Evolutionary conservation across 2,329 filamentous ascomycete genomes (phyloP), one percentile per base, ranked within the genome.

Genomic region (Monosporascus sp.): DNA sequence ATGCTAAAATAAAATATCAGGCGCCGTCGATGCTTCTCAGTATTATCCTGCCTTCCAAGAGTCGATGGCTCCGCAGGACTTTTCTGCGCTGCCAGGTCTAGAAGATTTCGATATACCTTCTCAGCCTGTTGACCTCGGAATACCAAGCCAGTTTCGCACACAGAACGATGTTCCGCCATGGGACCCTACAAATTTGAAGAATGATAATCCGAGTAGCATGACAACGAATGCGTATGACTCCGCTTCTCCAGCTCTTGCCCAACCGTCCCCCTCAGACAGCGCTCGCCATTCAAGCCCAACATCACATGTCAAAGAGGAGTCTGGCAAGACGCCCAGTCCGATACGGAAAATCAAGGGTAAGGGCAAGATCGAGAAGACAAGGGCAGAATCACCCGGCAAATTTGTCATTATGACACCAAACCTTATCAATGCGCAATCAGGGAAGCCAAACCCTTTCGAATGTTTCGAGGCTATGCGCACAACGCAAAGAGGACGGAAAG

Each of bases 331-430:
- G 11, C 64, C 69, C 11, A 64, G 63, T 22, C 66, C 70, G 24
- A 72, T 75, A 40, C 73, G 73, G 45, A 79, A 74, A 61, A 70
- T 77, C 27, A 73, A 73, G 52, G 66, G 65, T 4, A 58, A 56
- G 26, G 67, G 72, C 26, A 76, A 77, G 58, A 64, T 79, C 8
- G 71, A 73, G 54, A 81, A 81, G 66, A 76, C 71, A 60, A 76
- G 72, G 62, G 49, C 63, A 17, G 67, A 71, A 7, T 63, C 71
- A 36, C 61, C 69, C 20, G 74, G 72, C 60, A 79, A 78, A 52
- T 82, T 83, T 61, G 74, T 82, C 60, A 79, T 83, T 54, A 73
- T 83, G 52, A 82, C 79, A 1, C 79, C 80, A 4, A 76, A 73
- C 40, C 76, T 76, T 24, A 81, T 82, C 65, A 75, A 71, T 58